phyloP scores from a whole-genome alignment of 768 basidiomycete genomes.

The Termitomyces heimii region DNA sequence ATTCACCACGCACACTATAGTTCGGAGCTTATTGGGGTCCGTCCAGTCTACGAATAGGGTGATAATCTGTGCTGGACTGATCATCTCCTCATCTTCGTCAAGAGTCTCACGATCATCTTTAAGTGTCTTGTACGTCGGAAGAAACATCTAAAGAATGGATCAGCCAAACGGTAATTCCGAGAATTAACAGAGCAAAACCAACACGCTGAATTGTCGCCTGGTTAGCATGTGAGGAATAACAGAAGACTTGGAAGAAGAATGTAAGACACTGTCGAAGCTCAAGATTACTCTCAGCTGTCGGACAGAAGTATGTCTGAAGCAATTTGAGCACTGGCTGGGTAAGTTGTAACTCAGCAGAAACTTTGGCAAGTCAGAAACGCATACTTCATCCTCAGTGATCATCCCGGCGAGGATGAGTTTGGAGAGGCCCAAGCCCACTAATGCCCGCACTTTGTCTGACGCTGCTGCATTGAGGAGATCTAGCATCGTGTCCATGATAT shows the following conservation, averaged over 20 bases:
- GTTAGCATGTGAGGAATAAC: slow-evolving; percentile 71
- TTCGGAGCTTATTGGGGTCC: slow-evolving; percentile 55
- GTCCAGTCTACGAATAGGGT: slow-evolving; percentile 73
- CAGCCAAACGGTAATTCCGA: not conserved
- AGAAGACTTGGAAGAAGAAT: slow-evolving; percentile 84
- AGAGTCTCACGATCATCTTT: slow-evolving; percentile 41
- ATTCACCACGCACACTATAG: slow-evolving; percentile 16
- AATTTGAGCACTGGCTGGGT: slow-evolving; percentile 30
- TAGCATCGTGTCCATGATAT: slow-evolving; percentile 23
- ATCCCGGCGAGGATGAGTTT: slow-evolving; percentile 81
- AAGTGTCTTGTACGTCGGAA: slow-evolving; percentile 45
- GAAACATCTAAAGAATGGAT: slow-evolving; percentile 41
- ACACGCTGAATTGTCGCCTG: slow-evolving; percentile 72
- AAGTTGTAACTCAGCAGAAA: slow-evolving; percentile 34
- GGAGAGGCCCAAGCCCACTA: slow-evolving; percentile 74
- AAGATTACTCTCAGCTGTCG: slow-evolving; percentile 75
- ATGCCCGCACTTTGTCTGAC: slow-evolving; percentile 54
- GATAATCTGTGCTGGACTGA: slow-evolving; percentile 49
- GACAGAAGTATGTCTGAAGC: slow-evolving; percentile 63
- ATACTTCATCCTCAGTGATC: slow-evolving; percentile 64
- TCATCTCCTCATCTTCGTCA: slow-evolving; percentile 55
- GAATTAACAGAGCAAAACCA: slow-evolving; percentile 7
- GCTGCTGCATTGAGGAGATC: slow-evolving; percentile 39
- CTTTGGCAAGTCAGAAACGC: slow-evolving; percentile 14
- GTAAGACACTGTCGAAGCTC: slow-evolving; percentile 80